Conservation (phyloP, 352 stramenopile species). For the Globisporangium paddicum region DNA sequence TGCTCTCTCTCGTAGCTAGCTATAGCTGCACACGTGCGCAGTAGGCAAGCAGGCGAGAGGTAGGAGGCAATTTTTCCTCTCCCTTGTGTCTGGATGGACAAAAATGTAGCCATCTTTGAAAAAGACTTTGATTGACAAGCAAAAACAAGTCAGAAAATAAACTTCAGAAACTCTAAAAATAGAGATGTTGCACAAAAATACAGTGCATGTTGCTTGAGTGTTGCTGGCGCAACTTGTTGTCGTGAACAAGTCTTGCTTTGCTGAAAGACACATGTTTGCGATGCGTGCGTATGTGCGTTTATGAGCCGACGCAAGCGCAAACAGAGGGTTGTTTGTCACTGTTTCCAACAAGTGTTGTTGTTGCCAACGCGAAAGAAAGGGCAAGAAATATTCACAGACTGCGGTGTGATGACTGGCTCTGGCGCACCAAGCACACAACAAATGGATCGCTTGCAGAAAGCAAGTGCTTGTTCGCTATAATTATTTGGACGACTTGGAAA, state of each 20-base stretch:
- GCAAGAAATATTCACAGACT: too few relatives aligned
- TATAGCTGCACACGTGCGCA: not conserved
- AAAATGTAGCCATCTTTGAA: conserved; percentile 7
- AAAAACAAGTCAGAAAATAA: not conserved
- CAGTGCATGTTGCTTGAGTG: not conserved
- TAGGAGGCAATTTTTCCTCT: not conserved
- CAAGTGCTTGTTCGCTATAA: too few relatives aligned
- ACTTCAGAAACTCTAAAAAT: conserved; percentile 3
- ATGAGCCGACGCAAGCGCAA: not conserved
- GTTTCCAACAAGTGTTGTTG: not conserved
- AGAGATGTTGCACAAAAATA: not conserved
- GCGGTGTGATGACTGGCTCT: too few relatives aligned
- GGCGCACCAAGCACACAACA: too few relatives aligned
- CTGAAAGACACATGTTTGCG: not conserved
- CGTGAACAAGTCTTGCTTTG: not conserved
- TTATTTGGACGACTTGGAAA: not conserved
- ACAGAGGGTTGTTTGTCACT: not conserved
- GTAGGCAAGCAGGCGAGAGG: not conserved
- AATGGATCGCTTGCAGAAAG: too few relatives aligned
- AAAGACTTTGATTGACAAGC: not conserved
- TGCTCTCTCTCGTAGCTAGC: too few relatives aligned
- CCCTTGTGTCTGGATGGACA: not conserved
- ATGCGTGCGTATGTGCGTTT: not conserved
- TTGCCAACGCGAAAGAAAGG: too few relatives aligned
- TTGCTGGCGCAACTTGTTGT: not conserved